Percentiles rank a stretch among this genome's conserved stretches.
These are phyloP conservation scores for Immersiella caudata DNA, from an alignment of 495 filamentous ascomycete species.

Conservation along the genomic window DNA sequence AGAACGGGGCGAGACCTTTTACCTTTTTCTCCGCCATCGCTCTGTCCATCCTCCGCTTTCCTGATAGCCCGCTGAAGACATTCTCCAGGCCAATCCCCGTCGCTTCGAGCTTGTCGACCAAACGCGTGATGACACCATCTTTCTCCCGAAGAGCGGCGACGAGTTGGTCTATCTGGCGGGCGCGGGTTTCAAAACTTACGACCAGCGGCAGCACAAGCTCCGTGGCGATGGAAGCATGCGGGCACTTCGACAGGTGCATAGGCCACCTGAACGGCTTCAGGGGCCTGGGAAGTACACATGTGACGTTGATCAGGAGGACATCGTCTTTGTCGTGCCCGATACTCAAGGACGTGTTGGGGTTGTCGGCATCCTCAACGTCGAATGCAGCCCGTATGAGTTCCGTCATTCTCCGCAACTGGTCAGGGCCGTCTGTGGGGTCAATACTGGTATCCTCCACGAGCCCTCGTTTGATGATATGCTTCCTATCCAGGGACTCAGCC, in stretches of 20 bases:
- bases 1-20: slow-evolving; percentile 59
- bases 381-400: slow-evolving; percentile 70
- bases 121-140: slow-evolving; percentile 72
- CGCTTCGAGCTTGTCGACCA: slow-evolving; percentile 78
- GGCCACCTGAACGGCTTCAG: slow-evolving; percentile 72
- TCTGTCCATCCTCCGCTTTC: slow-evolving; percentile 51
- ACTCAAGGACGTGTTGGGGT: slow-evolving; percentile 42
- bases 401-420: slow-evolving; percentile 73
- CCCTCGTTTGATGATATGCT: slow-evolving; percentile 66
- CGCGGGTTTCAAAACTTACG: slow-evolving; percentile 55
- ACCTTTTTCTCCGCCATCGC: slow-evolving; percentile 54
- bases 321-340: slow-evolving; percentile 36
- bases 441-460: slow-evolving; percentile 72
- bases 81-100: slow-evolving; percentile 67
- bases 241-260: slow-evolving; percentile 58
- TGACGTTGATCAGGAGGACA: slow-evolving; percentile 60
- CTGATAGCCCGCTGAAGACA: slow-evolving; percentile 68
- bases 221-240: slow-evolving; percentile 56
- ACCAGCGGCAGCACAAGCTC: slow-evolving; percentile 73
- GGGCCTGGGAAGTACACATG: slow-evolving; percentile 65
- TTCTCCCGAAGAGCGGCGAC: slow-evolving; percentile 68
- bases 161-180: slow-evolving; percentile 57
- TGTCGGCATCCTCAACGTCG: slow-evolving; percentile 40
- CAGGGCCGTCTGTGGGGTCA: slow-evolving; percentile 76
- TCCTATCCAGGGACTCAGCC: slow-evolving; percentile 68